phyloP scores from a whole-genome alignment of 768 basidiomycete species.

The Serendipita vermifera region DNA sequence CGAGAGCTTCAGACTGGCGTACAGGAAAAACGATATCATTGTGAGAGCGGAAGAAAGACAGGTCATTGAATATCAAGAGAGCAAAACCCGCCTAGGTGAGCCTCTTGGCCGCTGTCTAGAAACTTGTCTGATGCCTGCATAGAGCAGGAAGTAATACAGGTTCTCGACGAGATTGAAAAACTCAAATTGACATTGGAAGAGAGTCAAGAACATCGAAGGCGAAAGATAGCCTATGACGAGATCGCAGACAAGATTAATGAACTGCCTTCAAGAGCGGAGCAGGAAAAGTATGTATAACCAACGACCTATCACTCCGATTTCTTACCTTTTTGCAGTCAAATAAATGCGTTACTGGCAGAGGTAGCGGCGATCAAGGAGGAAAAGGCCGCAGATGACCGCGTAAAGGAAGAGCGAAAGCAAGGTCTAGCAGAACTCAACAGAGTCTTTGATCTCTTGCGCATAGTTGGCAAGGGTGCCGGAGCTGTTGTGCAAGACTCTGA shows the following conservation, averaged over 20 bases:
- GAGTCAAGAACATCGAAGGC: conserved; percentile 57
- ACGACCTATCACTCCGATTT: not conserved
- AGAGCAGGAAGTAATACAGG: conserved; percentile 52
- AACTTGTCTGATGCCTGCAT: conserved; percentile 10
- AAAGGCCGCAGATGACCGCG: not conserved
- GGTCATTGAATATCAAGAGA: conserved; percentile 70
- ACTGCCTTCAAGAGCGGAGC: conserved; percentile 60
- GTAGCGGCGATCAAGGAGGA: conserved; percentile 6
- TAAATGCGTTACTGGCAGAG: not conserved
- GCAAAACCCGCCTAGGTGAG: conserved; percentile 59
- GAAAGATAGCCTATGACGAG: conserved; percentile 79
- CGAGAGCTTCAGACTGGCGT: conserved; percentile 55
- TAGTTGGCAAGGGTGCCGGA: conserved; percentile 5
- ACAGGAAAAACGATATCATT: conserved; percentile 70
- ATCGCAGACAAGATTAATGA: conserved; percentile 74
- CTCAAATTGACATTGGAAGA: conserved; percentile 65
- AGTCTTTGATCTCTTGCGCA: not conserved
- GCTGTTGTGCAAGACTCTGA: not conserved
- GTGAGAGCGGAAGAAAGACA: conserved; percentile 78
- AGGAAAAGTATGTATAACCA: conserved; percentile 46
- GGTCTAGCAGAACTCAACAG: not conserved
- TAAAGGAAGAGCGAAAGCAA: not conserved
- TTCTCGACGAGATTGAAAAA: conserved; percentile 49
- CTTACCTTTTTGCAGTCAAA: not conserved
- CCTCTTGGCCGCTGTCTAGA: conserved; percentile 14